Evolutionary conservation across 2,329 filamentous ascomycete species (phyloP), one percentile per base, ranked within the genome.

Genomic region (Bisporella sp.): DNA sequence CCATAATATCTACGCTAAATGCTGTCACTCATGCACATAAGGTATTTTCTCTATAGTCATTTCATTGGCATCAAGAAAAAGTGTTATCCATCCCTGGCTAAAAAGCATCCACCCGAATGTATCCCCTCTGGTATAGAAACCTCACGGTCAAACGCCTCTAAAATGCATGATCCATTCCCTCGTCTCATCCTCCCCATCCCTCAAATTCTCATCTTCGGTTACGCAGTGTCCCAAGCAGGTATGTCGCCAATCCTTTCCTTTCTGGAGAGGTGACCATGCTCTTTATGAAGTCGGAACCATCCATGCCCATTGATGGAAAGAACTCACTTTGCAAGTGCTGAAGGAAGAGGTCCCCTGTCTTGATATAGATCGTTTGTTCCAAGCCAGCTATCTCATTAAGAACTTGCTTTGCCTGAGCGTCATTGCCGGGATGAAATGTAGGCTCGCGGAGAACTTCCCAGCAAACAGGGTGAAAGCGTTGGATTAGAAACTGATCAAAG

Each of bases 401-500:
- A 1, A 96, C 87, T 67, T 91, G 86, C 66, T 87, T 87, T 33
- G 87, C 87, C 71, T 96, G 90, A 1, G 91, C 90, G 66, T 99
- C 93, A 49, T 73, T 70, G 56, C 84, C 83, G 1, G 89, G 82
- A 57, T 86, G 86, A 75, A 97, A 96, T 21, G 78, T 78, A 5
- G 85, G 76, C 42, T 91, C 86, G 39, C 81, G 82, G 35, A 95
- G 81, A 5, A 97, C 83, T 40, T 88, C 86, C 93, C 93, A 99
- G 66, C 87, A 91, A 6, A 95, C 77, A 0, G 87, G 80, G 52
- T 95, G 92, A 71, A 99, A 96, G 28, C 87, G 81, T 41, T 87
- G 82, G 52, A 97, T 87, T 69, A 96, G 86, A 69, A 96, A 97
- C 50, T 81, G 79, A 60, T 96, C 90, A 65, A 99, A 99, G 5